Evolutionary conservation across 2,329 filamentous ascomycete genomes (phyloP), one percentile per base, ranked within the genome.

Genomic region (Pseudogymnoascus sp.): DNA sequence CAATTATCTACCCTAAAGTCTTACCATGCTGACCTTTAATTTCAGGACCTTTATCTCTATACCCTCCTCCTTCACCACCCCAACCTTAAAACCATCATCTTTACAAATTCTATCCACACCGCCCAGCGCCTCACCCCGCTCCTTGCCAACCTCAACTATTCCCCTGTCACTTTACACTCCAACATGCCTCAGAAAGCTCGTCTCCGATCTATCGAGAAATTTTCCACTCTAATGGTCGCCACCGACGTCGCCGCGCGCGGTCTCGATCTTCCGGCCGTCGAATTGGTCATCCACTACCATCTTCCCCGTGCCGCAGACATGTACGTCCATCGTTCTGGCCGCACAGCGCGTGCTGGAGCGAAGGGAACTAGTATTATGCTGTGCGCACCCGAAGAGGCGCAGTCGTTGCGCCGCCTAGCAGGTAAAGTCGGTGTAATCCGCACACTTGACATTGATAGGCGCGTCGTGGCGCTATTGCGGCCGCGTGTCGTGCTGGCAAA

Each of bases 151-250:
- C 84, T 99, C 59, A 84, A 87, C 65, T 80, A 97, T 7, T 86
- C 87, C 2, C 88, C 87, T 0, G 79, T 90, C 9, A 86, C 89
- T 0, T 79, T 99, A 0, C 94, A 99, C 75, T 97, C 92, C 0
- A 89, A 92, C 66, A 97, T 99, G 94, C 82, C 87, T 0, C 94
- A 99, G 75, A 97, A 97, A 74, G 92, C 94, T 2, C 91, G 94
- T 48, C 80, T 97, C n/a, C 87, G 93, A 39, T 93, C 91, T 1
- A 83, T 99, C 1, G 94, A 99, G 72, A 88, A 89, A 40, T 97
- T 99, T 76, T 76, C 79, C 31, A 74, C 75, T 13, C 88, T 97
- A 52, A 83, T 97, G 2, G 83, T 99, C 15, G 92, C 94, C 3
- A 97, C 94, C 0, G 93, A 97, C 72, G 92, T 97, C 27, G 93